Base-by-base conservation (phyloP, 257 asterid species). In the Solanum peruvianum region DNA sequence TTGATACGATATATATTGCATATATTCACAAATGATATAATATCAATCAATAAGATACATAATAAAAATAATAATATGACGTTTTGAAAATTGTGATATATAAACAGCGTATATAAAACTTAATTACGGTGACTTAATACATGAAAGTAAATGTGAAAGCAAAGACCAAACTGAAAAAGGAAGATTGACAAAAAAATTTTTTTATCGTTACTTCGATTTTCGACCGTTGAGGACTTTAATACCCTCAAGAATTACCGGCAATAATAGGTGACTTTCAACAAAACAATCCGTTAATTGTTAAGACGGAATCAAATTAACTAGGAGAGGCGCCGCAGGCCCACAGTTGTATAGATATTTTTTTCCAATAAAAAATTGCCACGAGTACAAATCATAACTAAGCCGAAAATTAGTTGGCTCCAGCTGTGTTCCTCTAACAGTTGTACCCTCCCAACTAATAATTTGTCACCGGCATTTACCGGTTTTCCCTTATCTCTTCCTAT, bases 401-500 rank as follows among this genome's bases (percentile, higher is more conserved):
- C 45, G 20, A 11, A 5, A 18, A 29, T 27, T 78, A 41, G 85
- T 81, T 81, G 85, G 85, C 85, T 49, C 85, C 85, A 81, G 85
- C 85, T 81, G 85, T 49, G 69, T 49, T 29, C 20, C 27, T 81
- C 6, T 21, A 37, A 49, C 69, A 81, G 85, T 29, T 81, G 85
- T 81, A 11, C 31, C 20, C 23, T 12, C 37, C 83, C 35, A 33
- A 49, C 29, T 47, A 23, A 80, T 80, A 5, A 49, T 49, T 45
- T 25, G 18, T 18, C 85, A 81, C 85, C 89, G 90, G 90, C 56
- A 25, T 56, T 82, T 35, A 82, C 91, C 88, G 91, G 91, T 84
- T 44, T 39, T 76, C 87, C 72, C 20, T 83, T 45, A 84, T 47
- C n/a, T 31, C 37, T 73, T 49, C 9, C 72, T 14, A 47, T 47